Evolutionary conservation across 345 rosid genomes (phyloP), one percentile per base, ranked within the genome.

Genomic region (Conringia planisiliqua): DNA sequence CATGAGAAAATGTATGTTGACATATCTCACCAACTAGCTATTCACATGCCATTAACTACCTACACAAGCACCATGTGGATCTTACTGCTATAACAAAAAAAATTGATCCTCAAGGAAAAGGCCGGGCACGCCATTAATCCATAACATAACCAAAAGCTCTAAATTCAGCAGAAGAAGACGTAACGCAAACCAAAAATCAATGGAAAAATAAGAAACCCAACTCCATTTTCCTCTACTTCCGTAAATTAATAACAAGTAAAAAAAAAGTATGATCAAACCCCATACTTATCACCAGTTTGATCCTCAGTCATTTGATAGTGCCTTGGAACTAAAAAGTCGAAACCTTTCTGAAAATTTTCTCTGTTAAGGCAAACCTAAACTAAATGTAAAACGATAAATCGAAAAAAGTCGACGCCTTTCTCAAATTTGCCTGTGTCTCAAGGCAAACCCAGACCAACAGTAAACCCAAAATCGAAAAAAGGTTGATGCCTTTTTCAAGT

Each of bases 351-450:
- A 44, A 64, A 20, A 0, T 12, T 62, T 55, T 1, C 50, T 66
- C 40, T 32, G 48, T 35, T 74, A 56, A 33, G 44, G 10, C 39
- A 56, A 68, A 33, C 66, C 17, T 66, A 56, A 67, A 22, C 72
- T 44, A 12, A 48, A 66, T 32, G 17, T 43, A 12, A 54, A 33
- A 22, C 27, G 24, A 50, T 30, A 44, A 63, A 51, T 52, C 33
- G 48, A n/a, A 24, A 52, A 50, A 69, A 76, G 66, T 17, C 44
- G 10, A 69, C 0, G 51, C 70, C 50, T 75, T 76, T 61, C 1
- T 9, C 62, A 46, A 42, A 10, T 2, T 27, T 75, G 24, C 8
- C 18, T 22, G 39, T 33, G 58, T 65, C 56, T 33, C 22, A 65
- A 55, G 47, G 57, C 44, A 65, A 65, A 65, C 70, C 56, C 42